Evolutionary conservation across 2,329 filamentous ascomycete species (phyloP).

Genomic region (Lasiodiplodia sp.): DNA sequence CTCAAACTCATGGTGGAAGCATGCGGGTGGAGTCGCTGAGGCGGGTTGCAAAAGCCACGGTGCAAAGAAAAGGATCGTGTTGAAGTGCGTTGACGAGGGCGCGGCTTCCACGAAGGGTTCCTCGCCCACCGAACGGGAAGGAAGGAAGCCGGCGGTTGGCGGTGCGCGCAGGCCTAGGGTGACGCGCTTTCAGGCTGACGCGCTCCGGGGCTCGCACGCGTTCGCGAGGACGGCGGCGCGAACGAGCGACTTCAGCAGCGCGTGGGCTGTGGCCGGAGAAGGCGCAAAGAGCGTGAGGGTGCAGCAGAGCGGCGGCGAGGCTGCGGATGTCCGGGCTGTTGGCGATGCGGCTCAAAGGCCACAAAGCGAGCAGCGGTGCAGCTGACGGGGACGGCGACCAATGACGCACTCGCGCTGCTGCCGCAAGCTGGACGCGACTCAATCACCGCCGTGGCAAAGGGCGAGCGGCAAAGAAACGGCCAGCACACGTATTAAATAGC

Average conservation of each 20-base stretch:
- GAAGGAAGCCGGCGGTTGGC: not conserved
- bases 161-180: not conserved
- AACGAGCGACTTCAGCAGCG: constrained; percentile 1
- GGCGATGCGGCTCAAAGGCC: constrained; percentile 18
- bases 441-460: not conserved
- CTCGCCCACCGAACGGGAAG: not conserved
- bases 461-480: constrained; percentile 17
- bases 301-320: constrained; percentile 8
- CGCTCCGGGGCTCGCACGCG: constrained; percentile 3
- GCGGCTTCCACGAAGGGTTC: not conserved
- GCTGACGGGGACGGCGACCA: constrained; percentile 5
- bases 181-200: constrained; percentile 12
- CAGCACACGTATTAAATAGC: constrained; percentile 8
- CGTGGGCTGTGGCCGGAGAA: not conserved
- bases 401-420: constrained; percentile 23
- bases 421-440: not conserved
- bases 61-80: not conserved
- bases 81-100: not conserved
- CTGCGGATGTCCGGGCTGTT: constrained; percentile 14
- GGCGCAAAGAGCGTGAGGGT: constrained; percentile 7
- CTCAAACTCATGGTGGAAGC: constrained; percentile 22
- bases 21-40: constrained; percentile 7
- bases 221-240: constrained; percentile 4
- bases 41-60: not conserved
- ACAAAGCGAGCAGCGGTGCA: constrained; percentile 9